Evolutionary conservation across 176 grass and related monocot species (phyloP).

Genomic region (Musa schizocarpa): DNA sequence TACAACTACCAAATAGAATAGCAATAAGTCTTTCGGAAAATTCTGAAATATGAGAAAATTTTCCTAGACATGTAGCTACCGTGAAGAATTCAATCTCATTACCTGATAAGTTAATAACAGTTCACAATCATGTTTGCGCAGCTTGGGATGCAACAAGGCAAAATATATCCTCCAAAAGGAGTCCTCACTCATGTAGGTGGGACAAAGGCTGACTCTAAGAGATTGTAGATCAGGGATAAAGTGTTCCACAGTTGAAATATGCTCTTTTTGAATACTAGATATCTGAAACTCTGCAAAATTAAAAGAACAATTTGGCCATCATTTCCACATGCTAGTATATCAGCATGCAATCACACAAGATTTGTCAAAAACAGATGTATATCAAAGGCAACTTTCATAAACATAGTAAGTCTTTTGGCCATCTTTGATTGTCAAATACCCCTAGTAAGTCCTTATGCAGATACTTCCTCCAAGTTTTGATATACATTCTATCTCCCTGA

Average conservation of each 20-base stretch:
- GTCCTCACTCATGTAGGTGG: conserved; percentile 54
- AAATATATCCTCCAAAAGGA: conserved; percentile 94
- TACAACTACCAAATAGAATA: neutral
- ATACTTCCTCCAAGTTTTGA: no score
- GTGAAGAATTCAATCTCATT: neutral
- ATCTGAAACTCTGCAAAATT: conserved; percentile 66
- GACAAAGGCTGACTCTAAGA: conserved; percentile 56
- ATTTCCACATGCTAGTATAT: neutral
- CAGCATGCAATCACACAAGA: no score
- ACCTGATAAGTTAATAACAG: conserved; percentile 17
- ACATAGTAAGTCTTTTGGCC: no score
- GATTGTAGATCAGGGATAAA: conserved; percentile 53
- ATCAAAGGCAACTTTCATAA: no score
- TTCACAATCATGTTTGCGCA: conserved; percentile 62
- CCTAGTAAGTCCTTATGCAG: neutral
- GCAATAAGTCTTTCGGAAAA: neutral
- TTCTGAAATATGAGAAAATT: neutral
- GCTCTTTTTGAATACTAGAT: conserved; percentile 53
- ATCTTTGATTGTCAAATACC: neutral
- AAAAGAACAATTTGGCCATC: neutral
- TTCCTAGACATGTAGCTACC: neutral
- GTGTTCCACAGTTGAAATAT: conserved; percentile 54
- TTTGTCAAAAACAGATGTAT: neutral
- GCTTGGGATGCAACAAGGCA: conserved; percentile 54
- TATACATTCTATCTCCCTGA: no score